Evolutionary conservation across 2,329 filamentous ascomycete species (phyloP), one percentile per base, ranked within the genome.

Genomic region (Stagonosporopsis chrysanthemi): DNA sequence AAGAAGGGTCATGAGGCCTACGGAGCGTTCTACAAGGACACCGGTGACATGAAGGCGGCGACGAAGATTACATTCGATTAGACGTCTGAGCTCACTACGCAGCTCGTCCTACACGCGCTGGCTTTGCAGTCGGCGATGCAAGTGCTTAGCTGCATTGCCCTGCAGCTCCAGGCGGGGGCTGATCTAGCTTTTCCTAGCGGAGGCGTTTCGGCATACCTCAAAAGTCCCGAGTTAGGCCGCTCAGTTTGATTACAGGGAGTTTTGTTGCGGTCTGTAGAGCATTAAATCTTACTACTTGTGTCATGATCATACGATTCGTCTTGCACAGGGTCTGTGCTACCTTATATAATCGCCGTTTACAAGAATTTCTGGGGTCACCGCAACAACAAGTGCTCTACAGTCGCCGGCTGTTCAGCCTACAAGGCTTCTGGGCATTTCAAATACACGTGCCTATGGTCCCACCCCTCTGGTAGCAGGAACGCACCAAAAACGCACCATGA

Each of bases 1-100:
- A 97, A 96, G 87, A 98, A 98, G 92, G 86, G 88, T 45, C 95
- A 99, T 80, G 90, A 92, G 71, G 90, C 91, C 44, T 99, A 98
- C 74, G 95, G 95, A 55, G 92, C 92, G 29, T 98, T 98, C 76
- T 97, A 90, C 83, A 97, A 95, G 79, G 92, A 97, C 68, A 88
- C 91, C 8, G 90, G 91, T 68, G 88, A 88, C 76, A 91, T 85
- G 75, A 90, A 94, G 79, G 89, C 90, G 77, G 88, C 91, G 26
- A 95, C 90, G 55, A 97, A 97, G 83, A 96, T 97, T 74, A 93
- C 87, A 43, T 97, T 97, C 80, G 92, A 96, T 52, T 77, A 75
- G 56, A 42, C 26, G 28, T 48, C 48, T 60, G 49, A 53, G 35
- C 29, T 52, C 51, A 42, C 51, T 29, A 42, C 4, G 48, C 53